A percentile compares a stretch with the other conserved stretches of the same genome.
These are phyloP conservation scores for Penicillium desertorum DNA, from an alignment of 495 filamentous ascomycete genomes.

Conservation along the genomic window DNA sequence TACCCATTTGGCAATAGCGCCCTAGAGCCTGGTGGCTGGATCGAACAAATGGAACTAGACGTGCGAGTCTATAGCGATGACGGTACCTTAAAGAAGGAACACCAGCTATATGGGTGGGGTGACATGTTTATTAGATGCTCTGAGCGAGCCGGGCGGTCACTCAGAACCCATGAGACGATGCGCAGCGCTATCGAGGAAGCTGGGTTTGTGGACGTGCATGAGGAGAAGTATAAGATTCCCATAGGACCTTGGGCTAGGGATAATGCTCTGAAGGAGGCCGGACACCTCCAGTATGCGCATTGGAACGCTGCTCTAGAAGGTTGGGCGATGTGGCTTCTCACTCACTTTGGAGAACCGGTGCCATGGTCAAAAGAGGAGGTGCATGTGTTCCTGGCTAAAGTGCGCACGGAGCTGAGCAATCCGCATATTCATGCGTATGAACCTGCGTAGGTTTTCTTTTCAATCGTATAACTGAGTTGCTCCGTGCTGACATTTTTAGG, in stretches of 20 bases:
- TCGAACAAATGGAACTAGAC: constrained; percentile 54
- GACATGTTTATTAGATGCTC: constrained; percentile 23
- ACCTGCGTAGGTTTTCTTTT: constrained; percentile 8
- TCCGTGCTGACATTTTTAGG: constrained; percentile 6
- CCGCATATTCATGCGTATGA: constrained; percentile 15
- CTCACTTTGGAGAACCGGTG: constrained; percentile 7
- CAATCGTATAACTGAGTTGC: not conserved
- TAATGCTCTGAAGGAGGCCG: constrained; percentile 60
- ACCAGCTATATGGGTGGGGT: constrained; percentile 23
- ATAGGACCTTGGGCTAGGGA: constrained; percentile 66
- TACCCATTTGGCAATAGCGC: constrained; percentile 5
- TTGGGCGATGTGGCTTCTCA: constrained; percentile 15
- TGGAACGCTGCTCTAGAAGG: constrained; percentile 37
- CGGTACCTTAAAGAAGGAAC: constrained; percentile 31
- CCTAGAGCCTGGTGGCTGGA: constrained; percentile 50
- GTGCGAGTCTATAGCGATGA: constrained; percentile 44
- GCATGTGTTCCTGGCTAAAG: constrained; percentile 1
- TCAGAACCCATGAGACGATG: constrained; percentile 21
- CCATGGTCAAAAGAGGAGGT: constrained; percentile 9
- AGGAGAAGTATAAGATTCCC: constrained; percentile 56
- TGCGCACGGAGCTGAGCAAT: constrained; percentile 2
- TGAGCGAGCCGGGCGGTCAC: constrained; percentile 14
- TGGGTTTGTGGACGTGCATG: constrained; percentile 33
- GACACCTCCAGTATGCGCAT: constrained; percentile 56
- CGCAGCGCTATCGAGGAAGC: constrained; percentile 19